phyloP scores from a whole-genome alignment of 805 yeast genomes.

The Wickerhamiella galacta region DNA sequence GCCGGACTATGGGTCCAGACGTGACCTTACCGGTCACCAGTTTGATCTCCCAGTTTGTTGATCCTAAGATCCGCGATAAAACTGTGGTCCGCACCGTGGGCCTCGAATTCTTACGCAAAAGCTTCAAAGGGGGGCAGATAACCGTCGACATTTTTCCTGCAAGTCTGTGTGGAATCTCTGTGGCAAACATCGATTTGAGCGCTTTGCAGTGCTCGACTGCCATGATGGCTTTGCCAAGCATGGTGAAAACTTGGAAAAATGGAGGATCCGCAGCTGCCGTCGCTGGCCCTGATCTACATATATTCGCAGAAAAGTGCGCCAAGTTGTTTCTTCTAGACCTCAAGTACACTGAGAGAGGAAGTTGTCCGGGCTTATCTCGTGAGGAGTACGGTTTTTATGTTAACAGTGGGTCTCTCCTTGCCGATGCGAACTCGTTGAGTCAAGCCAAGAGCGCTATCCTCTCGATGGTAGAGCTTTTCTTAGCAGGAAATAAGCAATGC shows the following conservation, averaged over 20 bases:
- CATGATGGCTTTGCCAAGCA: no score
- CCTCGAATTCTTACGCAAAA: constrained; percentile 20
- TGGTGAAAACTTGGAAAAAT: background rate
- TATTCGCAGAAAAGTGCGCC: constrained; percentile 32
- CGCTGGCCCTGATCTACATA: constrained; percentile 16
- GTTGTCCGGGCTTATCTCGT: constrained; percentile 45
- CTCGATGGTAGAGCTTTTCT: no score
- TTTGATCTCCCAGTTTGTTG: constrained; percentile 45
- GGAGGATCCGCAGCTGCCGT: background rate
- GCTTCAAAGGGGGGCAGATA: no score
- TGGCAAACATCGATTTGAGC: no score
- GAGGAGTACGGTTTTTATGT: no score
- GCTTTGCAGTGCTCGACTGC: no score
- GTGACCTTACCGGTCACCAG: constrained; percentile 39
- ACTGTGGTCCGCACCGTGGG: constrained; percentile 6
- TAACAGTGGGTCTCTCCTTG: no score
- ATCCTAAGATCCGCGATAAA: constrained; percentile 27
- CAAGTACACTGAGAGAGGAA: constrained; percentile 1
- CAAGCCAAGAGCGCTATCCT: no score
- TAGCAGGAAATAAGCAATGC: no score
- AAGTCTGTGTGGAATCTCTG: no score
- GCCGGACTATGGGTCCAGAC: constrained; percentile 19
- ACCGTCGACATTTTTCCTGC: no score
- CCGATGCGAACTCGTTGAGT: no score
- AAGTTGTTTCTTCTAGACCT: constrained; percentile 45